Base-by-base conservation (phyloP, 768 basidiomycete species). In the Hypsizygus marmoreus region DNA sequence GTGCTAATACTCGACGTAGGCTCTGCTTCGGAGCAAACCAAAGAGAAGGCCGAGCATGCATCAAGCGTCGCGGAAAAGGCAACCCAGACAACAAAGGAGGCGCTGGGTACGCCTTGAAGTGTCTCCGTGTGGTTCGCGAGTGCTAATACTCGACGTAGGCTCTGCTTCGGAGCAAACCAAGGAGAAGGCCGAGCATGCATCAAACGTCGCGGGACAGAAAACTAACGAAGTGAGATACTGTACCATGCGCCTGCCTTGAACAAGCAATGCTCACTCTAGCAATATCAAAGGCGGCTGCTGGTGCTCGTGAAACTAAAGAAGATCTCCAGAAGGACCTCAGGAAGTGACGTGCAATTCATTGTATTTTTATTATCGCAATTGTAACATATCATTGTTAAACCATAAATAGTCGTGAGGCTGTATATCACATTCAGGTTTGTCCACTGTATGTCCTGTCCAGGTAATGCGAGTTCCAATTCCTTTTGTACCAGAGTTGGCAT, bases 1-100 rank as follows among this genome's bases (percentile, higher is more conserved):
- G n/a, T 23, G 23, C n/a, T 26, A 6, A 26, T 12, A 19, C 12
- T 13, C 31, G 10, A 14, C 23, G 16, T 32, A 79, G 78, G 63
- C 8, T 47, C 64, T n/a, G 60, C 63, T 1, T 40, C 68, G 4
- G 58, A 61, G n/a, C 38, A 69, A 26, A 53, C 61, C 0, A 67
- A 73, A 43, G 44, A 69, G 19, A 69, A 72, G 50, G 68, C 70
- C 4, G 62, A 68, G 40, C 59, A 72, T 19, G 60, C 60, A 1
- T 55, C 68, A 4, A 50, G 57, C 6, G 50, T 50, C 2, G 66
- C 62, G 2, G 55, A 73, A 45, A 69, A 69, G 45, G 63, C 63
- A 10, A 62, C 67, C 30, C 57, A 73, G 62, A 50, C 62, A 8
- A 67, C 74, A 1, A 75, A 77, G 46, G 67, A 76, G 17, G 67